Base-by-base conservation (phyloP, 2,329 filamentous ascomycete species). In the Trichoderma polysporum region DNA sequence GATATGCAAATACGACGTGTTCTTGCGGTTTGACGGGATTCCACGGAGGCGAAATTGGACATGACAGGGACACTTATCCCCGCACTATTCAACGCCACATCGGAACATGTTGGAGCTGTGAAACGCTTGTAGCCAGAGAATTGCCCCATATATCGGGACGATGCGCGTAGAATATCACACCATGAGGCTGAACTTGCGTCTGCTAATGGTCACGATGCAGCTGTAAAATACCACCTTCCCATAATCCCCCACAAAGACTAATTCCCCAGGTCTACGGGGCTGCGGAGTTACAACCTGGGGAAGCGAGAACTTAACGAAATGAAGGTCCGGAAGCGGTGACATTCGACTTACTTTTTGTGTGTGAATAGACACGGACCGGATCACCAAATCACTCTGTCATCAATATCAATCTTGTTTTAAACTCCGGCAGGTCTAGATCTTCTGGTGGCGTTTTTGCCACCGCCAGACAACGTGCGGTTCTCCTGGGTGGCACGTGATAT, bases 41-140 rank as follows among this genome's bases (percentile, higher is more conserved):
- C 37, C 50, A 47, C 60, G 50, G 49, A 45, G 27, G 33, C 49
- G 37, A 63, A 31, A n/a, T 41, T 45, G 19, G 19, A 47, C 25
- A 35, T 29, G 27, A 19, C 13, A 45, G 37, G 29, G 25, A 62
- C 13, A 31, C 37, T 25, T 35, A n/a, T 63, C 60, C 49, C 50
- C 60, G 60, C 60, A 63, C 35, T 41, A 56, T 63, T 12, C n/a
- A 35, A 37, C 50, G 60, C 50, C 50, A 62, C 60, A 31, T 63
- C 50, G 60, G 50, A 63, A 53, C 60, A 45, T 22, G 35, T 35
- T 63, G 50, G 60, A 54, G 60, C 47, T 37, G n/a, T 60, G 29
- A 37, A 37, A 22, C 22, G 29, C 29, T 35, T 15, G 13, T 12
- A 27, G 9, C 22, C 13, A 37, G 35, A 56, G 13, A 9, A 15